Conservation (phyloP, 1,284 basidiomycete genomes). For the Athelia sp. region DNA sequence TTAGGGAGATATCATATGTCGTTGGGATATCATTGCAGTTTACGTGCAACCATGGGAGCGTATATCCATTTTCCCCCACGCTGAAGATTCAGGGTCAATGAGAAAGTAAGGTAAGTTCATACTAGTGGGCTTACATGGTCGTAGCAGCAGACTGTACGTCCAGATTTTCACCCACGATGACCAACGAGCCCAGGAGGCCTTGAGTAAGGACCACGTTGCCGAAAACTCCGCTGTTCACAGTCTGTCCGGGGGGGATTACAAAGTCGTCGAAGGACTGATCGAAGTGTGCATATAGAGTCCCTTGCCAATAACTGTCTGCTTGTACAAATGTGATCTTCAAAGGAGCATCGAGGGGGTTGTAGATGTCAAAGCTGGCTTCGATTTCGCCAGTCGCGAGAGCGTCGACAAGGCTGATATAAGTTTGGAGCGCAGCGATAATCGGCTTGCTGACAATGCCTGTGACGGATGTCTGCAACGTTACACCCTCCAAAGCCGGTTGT, state of each 20-base stretch:
- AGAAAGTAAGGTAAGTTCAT: neutral
- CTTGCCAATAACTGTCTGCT: conserved; percentile 46
- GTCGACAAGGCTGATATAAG: conserved; percentile 40
- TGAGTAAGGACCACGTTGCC: conserved; percentile 51
- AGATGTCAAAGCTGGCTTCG: conserved; percentile 47
- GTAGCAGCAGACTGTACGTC: conserved; percentile 50
- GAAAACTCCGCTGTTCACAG: conserved; percentile 52
- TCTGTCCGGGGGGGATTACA: conserved; percentile 49
- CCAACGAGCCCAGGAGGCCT: conserved; percentile 51
- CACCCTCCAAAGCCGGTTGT: conserved; percentile 48
- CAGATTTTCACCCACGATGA: conserved; percentile 47
- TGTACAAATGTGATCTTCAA: conserved; percentile 54
- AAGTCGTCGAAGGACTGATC: conserved; percentile 47
- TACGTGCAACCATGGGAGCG: conserved; percentile 53
- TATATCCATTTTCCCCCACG: conserved; percentile 45
- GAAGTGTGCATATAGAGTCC: conserved; percentile 53
- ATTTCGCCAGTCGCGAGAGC: conserved; percentile 48
- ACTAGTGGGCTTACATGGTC: conserved; percentile 23
- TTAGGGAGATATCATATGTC: conserved; percentile 29
- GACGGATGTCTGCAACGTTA: conserved; percentile 45
- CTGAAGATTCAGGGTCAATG: conserved; percentile 12
- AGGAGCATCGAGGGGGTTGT: conserved; percentile 55
- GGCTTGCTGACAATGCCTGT: conserved; percentile 39
- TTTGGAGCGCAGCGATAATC: conserved; percentile 40
- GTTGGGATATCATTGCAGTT: conserved; percentile 42